Evolutionary conservation across 78 protist genomes (phyloP).

Genomic region (Blattamonas nauphoetae): DNA sequence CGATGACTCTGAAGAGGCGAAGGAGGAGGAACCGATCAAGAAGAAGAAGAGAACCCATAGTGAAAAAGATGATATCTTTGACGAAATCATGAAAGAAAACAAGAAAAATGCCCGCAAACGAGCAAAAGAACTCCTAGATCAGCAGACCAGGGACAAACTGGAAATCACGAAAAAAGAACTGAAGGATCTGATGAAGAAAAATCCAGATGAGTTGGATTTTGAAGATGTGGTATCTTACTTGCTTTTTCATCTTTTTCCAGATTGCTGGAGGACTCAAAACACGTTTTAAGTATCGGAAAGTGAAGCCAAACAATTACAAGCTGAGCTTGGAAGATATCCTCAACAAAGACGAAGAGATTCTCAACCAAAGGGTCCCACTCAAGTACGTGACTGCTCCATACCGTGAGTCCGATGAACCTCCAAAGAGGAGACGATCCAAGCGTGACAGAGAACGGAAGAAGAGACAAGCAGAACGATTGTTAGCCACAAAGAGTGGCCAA

Average conservation of each 20-base stretch:
- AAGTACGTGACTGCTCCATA: slow-evolving; percentile 22
- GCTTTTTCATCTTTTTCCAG: background rate
- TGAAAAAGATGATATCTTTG: no score
- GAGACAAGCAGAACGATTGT: no score
- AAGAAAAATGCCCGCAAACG: no score
- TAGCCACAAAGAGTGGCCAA: no score
- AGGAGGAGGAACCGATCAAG: background rate
- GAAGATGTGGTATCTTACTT: background rate
- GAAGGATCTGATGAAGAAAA: background rate
- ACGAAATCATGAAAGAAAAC: no score
- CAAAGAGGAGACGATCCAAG: no score
- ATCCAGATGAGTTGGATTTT: background rate
- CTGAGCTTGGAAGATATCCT: slow-evolving; percentile 22
- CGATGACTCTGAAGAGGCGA: background rate
- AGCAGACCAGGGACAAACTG: background rate
- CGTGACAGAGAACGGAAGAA: no score
- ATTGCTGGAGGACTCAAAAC: background rate
- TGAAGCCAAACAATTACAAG: slow-evolving; percentile 32
- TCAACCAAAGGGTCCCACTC: slow-evolving; percentile 30
- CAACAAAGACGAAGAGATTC: slow-evolving; percentile 34
- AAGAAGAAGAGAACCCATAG: background rate
- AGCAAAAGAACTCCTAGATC: no score
- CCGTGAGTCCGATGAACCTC: slow-evolving; percentile 1
- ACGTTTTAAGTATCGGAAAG: slow-evolving; percentile 49
- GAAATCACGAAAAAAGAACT: background rate